These are phyloP conservation scores for Leonotis leonurus DNA, from an alignment of 257 asterid species.

Conservation along the genomic window DNA sequence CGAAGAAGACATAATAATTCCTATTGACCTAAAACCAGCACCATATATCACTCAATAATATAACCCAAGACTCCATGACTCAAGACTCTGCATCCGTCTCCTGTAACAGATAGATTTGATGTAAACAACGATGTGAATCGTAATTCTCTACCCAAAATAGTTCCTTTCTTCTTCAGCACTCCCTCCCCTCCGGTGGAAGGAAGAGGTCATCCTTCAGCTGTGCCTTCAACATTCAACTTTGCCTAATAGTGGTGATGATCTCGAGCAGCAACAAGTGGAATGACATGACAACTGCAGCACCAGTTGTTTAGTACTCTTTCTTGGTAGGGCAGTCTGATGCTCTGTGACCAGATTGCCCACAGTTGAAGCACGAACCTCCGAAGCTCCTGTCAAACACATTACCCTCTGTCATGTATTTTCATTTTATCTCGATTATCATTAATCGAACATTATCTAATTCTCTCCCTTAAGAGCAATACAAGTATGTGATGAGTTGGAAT, in stretches of 20 bases:
- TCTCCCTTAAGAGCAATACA: neutral
- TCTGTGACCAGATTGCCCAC: slow-evolving; percentile 79
- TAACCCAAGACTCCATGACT: neutral
- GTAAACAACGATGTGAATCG: neutral
- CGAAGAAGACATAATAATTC: neutral
- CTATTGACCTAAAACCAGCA: slow-evolving; percentile 1
- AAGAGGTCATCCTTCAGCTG: slow-evolving; percentile 14
- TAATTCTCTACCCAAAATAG: neutral
- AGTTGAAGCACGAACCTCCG: slow-evolving; percentile 83
- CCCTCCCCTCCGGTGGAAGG: slow-evolving; percentile 2
- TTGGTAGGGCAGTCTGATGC: slow-evolving; percentile 88
- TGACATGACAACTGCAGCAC: too few species aligned
- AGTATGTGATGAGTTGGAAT: neutral
- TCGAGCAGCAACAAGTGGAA: too few species aligned
- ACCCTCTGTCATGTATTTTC: neutral
- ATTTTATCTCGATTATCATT: neutral
- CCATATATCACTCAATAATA: neutral
- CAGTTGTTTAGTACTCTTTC: slow-evolving; percentile 42
- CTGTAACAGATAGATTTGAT: neutral
- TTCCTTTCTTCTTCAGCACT: neutral
- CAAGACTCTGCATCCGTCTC: neutral
- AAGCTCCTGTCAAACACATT: slow-evolving; percentile 38
- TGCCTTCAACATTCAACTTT: neutral
- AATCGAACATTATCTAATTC: neutral
- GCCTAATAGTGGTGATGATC: too few species aligned